Conservation (phyloP, 2,329 filamentous ascomycete genomes). For the Epichloe bromicola region DNA sequence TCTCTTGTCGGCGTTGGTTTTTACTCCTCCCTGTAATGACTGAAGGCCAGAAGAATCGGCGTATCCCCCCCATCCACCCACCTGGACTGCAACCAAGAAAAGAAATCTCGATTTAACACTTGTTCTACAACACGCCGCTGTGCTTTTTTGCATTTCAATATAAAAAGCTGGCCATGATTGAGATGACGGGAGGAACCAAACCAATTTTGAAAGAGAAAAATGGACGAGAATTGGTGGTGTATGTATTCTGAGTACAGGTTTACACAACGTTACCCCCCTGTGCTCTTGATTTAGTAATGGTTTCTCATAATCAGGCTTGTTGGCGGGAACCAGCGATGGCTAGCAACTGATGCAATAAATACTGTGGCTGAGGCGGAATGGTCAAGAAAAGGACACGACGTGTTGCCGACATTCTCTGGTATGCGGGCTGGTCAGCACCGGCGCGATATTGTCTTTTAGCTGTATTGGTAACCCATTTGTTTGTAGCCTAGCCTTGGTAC, state of each 20-base stretch:
- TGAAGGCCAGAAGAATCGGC: slow-evolving; percentile 29
- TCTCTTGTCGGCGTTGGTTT: slow-evolving; percentile 36
- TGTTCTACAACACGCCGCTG: slow-evolving; percentile 19
- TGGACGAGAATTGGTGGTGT: slow-evolving; percentile 8
- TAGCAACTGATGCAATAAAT: slow-evolving; percentile 8
- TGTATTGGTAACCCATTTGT: slow-evolving; percentile 17
- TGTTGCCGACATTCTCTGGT: slow-evolving; percentile 12
- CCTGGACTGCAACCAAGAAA: slow-evolving; percentile 21
- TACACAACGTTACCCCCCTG: not conserved
- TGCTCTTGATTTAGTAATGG: slow-evolving; percentile 3
- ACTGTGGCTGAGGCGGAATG: slow-evolving; percentile 5
- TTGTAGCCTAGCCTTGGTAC: slow-evolving; percentile 14
- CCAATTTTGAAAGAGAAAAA: slow-evolving; percentile 1
- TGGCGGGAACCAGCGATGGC: slow-evolving; percentile 6
- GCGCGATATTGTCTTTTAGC: slow-evolving; percentile 9
- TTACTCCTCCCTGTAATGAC: slow-evolving; percentile 20
- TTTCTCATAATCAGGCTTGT: slow-evolving; percentile 1
- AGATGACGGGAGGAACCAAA: slow-evolving; percentile 19
- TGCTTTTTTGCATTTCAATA: slow-evolving; percentile 17
- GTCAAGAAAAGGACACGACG: slow-evolving; percentile 3
- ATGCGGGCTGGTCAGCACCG: slow-evolving; percentile 4
- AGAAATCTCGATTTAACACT: slow-evolving; percentile 14
- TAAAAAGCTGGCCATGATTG: slow-evolving; percentile 16
- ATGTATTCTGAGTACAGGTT: slow-evolving; percentile 3
- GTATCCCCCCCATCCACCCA: slow-evolving; percentile 20